A percentile compares a stretch with the other conserved stretches of the same genome.
Evolutionary conservation across 2,329 filamentous ascomycete genomes (phyloP).

Genomic region (Trichoderma sp.): DNA sequence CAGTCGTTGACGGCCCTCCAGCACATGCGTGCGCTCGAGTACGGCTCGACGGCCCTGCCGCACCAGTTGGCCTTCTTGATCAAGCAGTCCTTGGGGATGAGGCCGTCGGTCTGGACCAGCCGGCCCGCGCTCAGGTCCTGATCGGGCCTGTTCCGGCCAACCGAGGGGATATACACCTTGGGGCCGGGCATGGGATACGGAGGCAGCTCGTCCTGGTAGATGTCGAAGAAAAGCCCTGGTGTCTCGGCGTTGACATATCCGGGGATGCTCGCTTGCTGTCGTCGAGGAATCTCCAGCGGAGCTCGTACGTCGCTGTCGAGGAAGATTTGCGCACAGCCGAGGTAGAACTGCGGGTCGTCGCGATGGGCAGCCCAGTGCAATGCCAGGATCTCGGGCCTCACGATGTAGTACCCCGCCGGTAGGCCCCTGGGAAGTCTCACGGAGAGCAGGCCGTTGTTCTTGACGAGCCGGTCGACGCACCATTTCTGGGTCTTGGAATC

Average conservation of each 20-base stretch:
- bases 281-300: constrained; percentile 50
- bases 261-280: constrained; percentile 42
- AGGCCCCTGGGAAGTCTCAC: constrained; percentile 64
- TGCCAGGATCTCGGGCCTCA: constrained; percentile 69
- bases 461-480: constrained; percentile 71
- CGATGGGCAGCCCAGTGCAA: constrained; percentile 61
- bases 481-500: constrained; percentile 58
- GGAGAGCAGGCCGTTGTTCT: constrained; percentile 64
- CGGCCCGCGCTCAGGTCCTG: background rate
- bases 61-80: constrained; percentile 75
- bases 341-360: constrained; percentile 70
- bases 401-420: constrained; percentile 68
- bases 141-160: background rate
- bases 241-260: constrained; percentile 61
- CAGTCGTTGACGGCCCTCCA: constrained; percentile 59
- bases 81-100: constrained; percentile 59
- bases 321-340: constrained; percentile 72
- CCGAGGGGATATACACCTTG: constrained; percentile 50
- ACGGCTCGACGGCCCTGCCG: constrained; percentile 61
- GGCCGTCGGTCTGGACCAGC: constrained; percentile 45
- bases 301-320: constrained; percentile 53
- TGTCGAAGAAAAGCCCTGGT: constrained; percentile 63
- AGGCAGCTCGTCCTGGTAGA: constrained; percentile 55
- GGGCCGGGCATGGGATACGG: constrained; percentile 60
- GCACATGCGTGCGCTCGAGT: constrained; percentile 59